Conservation (phyloP, 345 rosid genomes). For the Melaleuca alternifolia region DNA sequence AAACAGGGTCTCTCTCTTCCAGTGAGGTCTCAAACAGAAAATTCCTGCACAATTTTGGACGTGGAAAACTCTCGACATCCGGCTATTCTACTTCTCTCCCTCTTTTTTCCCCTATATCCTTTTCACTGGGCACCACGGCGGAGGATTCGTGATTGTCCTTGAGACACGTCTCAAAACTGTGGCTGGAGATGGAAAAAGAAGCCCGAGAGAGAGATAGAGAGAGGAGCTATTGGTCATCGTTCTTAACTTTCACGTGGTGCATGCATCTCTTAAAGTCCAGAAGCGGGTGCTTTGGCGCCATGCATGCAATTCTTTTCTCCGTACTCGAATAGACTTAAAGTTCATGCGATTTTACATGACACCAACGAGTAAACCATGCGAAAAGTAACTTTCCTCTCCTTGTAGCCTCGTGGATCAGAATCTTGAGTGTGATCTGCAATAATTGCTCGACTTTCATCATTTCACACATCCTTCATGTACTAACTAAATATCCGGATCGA, state of each 20-base stretch:
- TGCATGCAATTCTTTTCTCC: background rate
- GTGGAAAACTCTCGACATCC: background rate
- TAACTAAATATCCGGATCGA: background rate
- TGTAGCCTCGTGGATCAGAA: background rate
- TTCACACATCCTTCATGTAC: background rate
- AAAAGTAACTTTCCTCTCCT: background rate
- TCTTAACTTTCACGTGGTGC: too few relatives aligned
- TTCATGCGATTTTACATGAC: background rate
- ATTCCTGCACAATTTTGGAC: background rate
- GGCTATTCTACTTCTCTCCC: background rate
- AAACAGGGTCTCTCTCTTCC: background rate
- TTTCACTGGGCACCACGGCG: background rate
- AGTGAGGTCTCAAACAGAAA: rapidly evolving
- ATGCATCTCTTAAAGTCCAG: background rate
- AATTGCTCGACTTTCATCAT: background rate
- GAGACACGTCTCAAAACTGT: too few relatives aligned
- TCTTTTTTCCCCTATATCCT: background rate
- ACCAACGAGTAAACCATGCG: background rate
- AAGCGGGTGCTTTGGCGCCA: background rate
- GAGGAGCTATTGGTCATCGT: background rate
- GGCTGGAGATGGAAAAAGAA: too few relatives aligned
- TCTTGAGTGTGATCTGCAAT: background rate
- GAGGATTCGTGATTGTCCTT: background rate
- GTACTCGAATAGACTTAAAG: background rate
- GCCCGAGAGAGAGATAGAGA: background rate